Conservation (phyloP, 805 yeast species). For the Candida corydali region DNA sequence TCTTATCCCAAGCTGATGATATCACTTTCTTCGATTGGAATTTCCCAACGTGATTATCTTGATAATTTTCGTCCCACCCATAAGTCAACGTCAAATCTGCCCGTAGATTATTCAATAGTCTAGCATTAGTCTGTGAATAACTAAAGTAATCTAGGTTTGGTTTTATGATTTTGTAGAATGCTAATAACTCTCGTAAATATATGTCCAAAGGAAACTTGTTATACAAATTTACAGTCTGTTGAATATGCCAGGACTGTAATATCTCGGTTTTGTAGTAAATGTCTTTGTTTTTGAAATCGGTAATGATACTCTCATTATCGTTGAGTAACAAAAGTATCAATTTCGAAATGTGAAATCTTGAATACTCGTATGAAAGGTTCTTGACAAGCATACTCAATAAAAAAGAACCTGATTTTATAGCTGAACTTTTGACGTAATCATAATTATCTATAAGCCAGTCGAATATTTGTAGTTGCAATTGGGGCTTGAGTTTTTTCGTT, state of each 20-base stretch:
- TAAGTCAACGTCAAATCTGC: conserved; percentile 1
- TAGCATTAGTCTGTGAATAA: conserved; percentile 5
- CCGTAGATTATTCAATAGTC: conserved; percentile 3
- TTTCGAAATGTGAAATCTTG: conserved; percentile 18
- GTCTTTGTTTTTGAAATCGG: conserved; percentile 10
- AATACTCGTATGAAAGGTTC: conserved; percentile 20
- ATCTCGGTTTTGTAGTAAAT: conserved; percentile 8
- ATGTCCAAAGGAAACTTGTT: conserved; percentile 29
- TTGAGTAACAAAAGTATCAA: conserved; percentile 16
- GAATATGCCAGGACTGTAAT: conserved; percentile 27
- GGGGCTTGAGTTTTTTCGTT: conserved; percentile 11
- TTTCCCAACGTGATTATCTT: not conserved
- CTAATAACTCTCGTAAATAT: conserved; percentile 18
- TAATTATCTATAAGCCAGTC: conserved; percentile 20
- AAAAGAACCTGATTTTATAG: conserved; percentile 10
- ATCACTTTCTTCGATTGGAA: not conserved
- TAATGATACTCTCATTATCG: conserved; percentile 11
- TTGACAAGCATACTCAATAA: conserved; percentile 17
- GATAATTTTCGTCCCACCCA: conserved; percentile 3
- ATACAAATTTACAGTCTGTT: conserved; percentile 23
- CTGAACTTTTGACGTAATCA: conserved; percentile 13
- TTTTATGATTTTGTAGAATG: conserved; percentile 15
- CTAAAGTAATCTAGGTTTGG: conserved; percentile 15
- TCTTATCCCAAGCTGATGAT: not conserved
- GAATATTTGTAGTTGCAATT: conserved; percentile 16